Evolutionary conservation across 192 early-diverging fungal species (phyloP), one percentile per base, ranked within the genome.

Genomic region (Backusella liffmaniae): DNA sequence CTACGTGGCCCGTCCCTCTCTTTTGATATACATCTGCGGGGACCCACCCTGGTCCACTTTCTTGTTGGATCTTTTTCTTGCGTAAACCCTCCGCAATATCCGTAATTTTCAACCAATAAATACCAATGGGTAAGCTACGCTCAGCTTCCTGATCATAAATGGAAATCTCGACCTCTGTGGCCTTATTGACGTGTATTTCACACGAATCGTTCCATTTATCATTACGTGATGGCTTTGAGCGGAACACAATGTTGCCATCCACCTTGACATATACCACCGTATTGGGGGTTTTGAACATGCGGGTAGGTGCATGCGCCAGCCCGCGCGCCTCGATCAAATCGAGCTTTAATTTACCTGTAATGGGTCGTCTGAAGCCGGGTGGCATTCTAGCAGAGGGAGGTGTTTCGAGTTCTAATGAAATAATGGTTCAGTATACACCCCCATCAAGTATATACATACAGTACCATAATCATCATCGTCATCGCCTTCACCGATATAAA

Each of bases 51-150:
- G 44, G 34, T 26, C 85, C 86, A 73, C 84, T 88, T 65, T 86
- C 90, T 59, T 89, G 84, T 59, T 90, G 88, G 16, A 92, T 85
- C 81, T 94, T 91, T 75, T 87, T 84, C 76, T 90, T 90, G 51
- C 93, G 86, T 59, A 96, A 77, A 44, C 93, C 95, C 77, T 98
- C 95, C 53, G 93, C 94, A 67, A 99, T 90, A 76, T 99, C 98
- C 1, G 92, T 92, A 39, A 99, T 88, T 74, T 96, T 96, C 70
- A 98, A 88, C 98, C 98, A 99, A 76, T 94, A 80, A 72, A 97
- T 82, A 7, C 94, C 94, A 77, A 97, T 85, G 44, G 97, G 87
- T 49, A 89, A 88, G 73, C 85, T 81, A 76, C 89, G 90, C 74
- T 92, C 91, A 15, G 84, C 90, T 65, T 80, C 86, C 84, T 83